These are phyloP conservation scores for Chlamydomonas applanata DNA, from an alignment of 139 green algal species.

Conservation along the genomic window DNA sequence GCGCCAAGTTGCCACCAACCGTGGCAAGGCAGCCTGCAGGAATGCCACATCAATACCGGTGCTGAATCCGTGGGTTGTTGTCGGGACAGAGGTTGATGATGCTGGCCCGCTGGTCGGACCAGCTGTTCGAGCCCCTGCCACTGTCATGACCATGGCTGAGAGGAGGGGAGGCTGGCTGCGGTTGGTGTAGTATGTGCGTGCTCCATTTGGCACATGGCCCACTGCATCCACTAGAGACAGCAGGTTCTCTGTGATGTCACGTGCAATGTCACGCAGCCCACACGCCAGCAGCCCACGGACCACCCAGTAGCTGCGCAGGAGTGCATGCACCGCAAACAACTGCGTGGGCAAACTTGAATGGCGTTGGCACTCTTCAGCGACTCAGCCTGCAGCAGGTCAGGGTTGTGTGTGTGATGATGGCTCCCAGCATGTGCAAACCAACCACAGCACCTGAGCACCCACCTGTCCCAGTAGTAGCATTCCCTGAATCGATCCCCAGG, in stretches of 20 bases:
- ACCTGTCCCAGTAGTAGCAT: constrained; percentile 87
- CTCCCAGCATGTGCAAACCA: not conserved
- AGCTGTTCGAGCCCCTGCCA: constrained; percentile 2
- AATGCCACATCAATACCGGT: constrained; percentile 9
- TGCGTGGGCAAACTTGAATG: too few species aligned
- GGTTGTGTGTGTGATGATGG: not conserved
- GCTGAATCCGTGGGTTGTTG: not conserved
- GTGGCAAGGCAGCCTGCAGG: constrained; percentile 48
- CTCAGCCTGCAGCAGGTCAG: not conserved
- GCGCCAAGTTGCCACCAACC: constrained; percentile 68
- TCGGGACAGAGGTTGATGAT: not conserved
- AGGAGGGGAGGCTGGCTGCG: constrained; percentile 89
- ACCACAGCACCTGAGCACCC: constrained; percentile 51
- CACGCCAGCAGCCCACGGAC: constrained; percentile 78
- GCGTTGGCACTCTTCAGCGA: not conserved
- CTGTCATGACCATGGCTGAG: constrained; percentile 53
- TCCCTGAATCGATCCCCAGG: constrained; percentile 86
- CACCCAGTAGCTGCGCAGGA: constrained; percentile 66
- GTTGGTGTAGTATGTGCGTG: constrained; percentile 91
- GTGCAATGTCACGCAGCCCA: constrained; percentile 61
- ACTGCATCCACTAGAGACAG: constrained; percentile 56
- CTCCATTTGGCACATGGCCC: constrained; percentile 92
- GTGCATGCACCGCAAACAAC: not conserved
- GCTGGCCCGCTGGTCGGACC: not conserved
- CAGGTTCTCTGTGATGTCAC: constrained; percentile 71